Evolutionary conservation across 2,329 filamentous ascomycete species (phyloP).

Genomic region (Aspergillaceae sp.): DNA sequence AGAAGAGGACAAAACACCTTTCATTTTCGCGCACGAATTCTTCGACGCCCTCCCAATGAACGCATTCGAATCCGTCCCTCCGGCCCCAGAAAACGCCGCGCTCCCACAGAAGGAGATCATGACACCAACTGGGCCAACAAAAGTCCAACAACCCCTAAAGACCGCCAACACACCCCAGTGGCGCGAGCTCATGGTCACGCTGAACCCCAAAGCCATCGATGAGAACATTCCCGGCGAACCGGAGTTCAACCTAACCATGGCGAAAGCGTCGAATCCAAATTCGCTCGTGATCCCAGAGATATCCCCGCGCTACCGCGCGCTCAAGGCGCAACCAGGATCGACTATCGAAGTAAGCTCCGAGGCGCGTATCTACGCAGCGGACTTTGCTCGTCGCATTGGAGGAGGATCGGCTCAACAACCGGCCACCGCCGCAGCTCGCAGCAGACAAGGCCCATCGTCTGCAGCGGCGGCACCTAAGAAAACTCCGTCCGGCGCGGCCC

Average conservation of each 20-base stretch:
- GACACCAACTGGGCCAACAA: slow-evolving; percentile 41
- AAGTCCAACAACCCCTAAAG: slow-evolving; percentile 34
- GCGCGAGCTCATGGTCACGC: slow-evolving; percentile 73
- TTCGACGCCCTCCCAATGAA: slow-evolving; percentile 97
- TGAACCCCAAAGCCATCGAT: slow-evolving; percentile 51
- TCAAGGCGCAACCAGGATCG: slow-evolving; percentile 59
- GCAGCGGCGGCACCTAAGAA: slow-evolving; percentile 44
- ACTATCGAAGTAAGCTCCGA: slow-evolving; percentile 88
- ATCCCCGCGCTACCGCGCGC: slow-evolving; percentile 66
- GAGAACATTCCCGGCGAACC: slow-evolving; percentile 46
- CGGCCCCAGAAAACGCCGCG: slow-evolving; percentile 34
- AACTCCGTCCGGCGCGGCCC: slow-evolving; percentile 67
- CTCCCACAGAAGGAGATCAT: slow-evolving; percentile 43
- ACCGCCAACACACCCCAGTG: slow-evolving; percentile 52
- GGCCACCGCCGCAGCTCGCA: slow-evolving; percentile 11
- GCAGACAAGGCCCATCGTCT: slow-evolving; percentile 7
- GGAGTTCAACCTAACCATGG: slow-evolving; percentile 81
- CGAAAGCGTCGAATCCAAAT: slow-evolving; percentile 68
- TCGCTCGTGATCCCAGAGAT: slow-evolving; percentile 76
- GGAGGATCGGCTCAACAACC: slow-evolving; percentile 51
- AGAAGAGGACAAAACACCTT: slow-evolving; percentile 66
- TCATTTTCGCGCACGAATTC: slow-evolving; percentile 96
- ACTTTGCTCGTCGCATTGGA: slow-evolving; percentile 79
- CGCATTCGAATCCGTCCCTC: slow-evolving; percentile 70
- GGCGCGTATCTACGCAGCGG: slow-evolving; percentile 65